A percentile compares a stretch with the other conserved stretches of the same genome.
Conservation (phyloP, 257 asterid species). For the Knoxia roxburghii region DNA sequence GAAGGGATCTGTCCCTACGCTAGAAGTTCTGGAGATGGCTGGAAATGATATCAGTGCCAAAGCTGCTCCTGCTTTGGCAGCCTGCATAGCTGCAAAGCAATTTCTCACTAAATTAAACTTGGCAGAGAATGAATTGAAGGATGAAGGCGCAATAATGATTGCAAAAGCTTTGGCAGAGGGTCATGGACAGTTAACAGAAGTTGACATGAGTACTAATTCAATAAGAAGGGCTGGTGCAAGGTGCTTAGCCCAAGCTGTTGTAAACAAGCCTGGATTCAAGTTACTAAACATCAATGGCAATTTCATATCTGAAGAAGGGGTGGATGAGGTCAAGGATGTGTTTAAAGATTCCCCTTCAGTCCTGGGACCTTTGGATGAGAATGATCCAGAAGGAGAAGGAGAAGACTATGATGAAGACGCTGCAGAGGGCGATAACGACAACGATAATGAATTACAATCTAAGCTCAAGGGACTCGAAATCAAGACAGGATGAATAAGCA, state of each 20-base stretch:
- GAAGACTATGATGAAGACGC: slow-evolving; percentile 70
- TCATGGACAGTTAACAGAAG: slow-evolving; percentile 64
- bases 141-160: slow-evolving; percentile 85
- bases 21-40: slow-evolving; percentile 78
- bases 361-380: slow-evolving; percentile 86
- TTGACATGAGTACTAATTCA: slow-evolving; percentile 66
- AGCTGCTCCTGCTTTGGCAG: slow-evolving; percentile 71
- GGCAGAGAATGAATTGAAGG: slow-evolving; percentile 82
- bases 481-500: slow-evolving; percentile 49
- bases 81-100: slow-evolving; percentile 66
- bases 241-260: slow-evolving; percentile 74
- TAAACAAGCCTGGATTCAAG: slow-evolving; percentile 54
- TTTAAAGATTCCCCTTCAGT: slow-evolving; percentile 54
- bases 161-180: slow-evolving; percentile 83
- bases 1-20: slow-evolving; percentile 58
- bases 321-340: slow-evolving; percentile 72
- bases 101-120: slow-evolving; percentile 59
- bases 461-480: slow-evolving; percentile 78
- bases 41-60: slow-evolving; percentile 85
- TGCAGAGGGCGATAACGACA: slow-evolving; percentile 39
- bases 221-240: slow-evolving; percentile 91
- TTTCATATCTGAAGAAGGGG: slow-evolving; percentile 89
- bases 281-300: slow-evolving; percentile 72
- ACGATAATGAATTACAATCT: slow-evolving; percentile 59
- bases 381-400: slow-evolving; percentile 97